Base-by-base conservation (phyloP, 495 filamentous ascomycete species). In the Darksidea phi region DNA sequence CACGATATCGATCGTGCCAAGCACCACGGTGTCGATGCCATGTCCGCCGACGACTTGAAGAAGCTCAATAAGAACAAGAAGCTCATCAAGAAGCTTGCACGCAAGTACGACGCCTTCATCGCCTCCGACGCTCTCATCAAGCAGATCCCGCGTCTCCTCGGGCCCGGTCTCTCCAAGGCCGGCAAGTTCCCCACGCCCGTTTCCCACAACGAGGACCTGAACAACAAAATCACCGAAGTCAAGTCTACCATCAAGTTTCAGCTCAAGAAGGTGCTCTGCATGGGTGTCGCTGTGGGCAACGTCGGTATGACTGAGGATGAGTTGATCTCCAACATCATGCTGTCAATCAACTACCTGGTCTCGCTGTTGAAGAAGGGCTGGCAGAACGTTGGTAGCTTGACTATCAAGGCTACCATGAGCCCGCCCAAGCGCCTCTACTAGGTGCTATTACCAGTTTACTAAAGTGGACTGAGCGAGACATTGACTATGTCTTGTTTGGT, bases 51-150 rank as follows among this genome's bases (percentile, higher is more conserved):
- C 71, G 94, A 98, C 78, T 80, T 98, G 77, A 97, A 97, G 88
- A 98, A 98, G 87, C 88, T 98, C 67, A 98, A 98, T 86, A 98
- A 97, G 89, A 98, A 98, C 89, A 98, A 98, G 88, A 98, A 98
- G 86, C 86, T 98, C 70, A 97, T 98, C 87, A 98, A 98, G 89
- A 98, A 97, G 86, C 89, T 98, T 63, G 95, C 94, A 66, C 90
- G 91, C 83, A 97, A 97, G 83, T 97, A 98, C 86, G 95, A 98
- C 81, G 93, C 92, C 67, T 98, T 98, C 81, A 79, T 98, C 73
- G 87, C 94, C 74, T 97, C 92, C 74, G 94, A 98, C 72, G 78
- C 86, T 73, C 79, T 98, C 68, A 95, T 98, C 86, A 96, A 95
- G 84, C 95, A 97, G 85, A 97, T 98, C 72, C 94, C 94, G 66